These are phyloP conservation scores for Phytopythium cucurbitacearum DNA, from an alignment of 352 stramenopile genomes.

Conservation along the genomic window DNA sequence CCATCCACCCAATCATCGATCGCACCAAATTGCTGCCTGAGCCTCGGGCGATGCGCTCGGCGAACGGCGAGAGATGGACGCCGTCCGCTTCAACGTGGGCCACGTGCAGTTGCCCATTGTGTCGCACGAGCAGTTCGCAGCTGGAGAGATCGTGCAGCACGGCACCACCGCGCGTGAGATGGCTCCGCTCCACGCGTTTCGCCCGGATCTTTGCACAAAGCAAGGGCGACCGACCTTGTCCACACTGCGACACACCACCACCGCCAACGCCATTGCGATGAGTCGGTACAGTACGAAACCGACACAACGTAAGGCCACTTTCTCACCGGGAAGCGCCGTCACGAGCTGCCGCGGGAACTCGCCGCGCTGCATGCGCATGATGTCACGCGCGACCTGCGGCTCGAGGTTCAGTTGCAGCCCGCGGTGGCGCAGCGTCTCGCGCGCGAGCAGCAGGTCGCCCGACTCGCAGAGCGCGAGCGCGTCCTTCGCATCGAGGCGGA, in stretches of 20 bases:
- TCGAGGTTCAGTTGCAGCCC: slow-evolving; percentile 32
- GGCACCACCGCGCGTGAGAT: neutral
- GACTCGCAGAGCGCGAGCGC: slow-evolving; percentile 48
- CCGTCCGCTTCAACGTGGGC: slow-evolving; percentile 12
- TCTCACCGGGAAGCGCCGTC: slow-evolving; percentile 40
- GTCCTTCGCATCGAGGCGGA: slow-evolving; percentile 20
- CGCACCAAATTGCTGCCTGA: neutral
- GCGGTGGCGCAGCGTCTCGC: slow-evolving; percentile 32
- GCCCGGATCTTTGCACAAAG: neutral
- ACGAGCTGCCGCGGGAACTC: slow-evolving; percentile 39
- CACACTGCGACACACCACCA: slow-evolving; percentile 20
- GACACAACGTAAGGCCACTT: neutral
- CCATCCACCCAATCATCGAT: neutral
- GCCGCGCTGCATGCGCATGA: slow-evolving; percentile 39
- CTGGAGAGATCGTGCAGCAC: slow-evolving; percentile 7
- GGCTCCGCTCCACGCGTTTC: neutral
- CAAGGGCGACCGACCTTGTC: slow-evolving; percentile 20
- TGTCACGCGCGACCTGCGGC: slow-evolving; percentile 36
- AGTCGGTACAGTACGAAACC: slow-evolving; percentile 3
- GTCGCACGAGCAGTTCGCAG: slow-evolving; percentile 24
- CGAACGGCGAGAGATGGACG: slow-evolving; percentile 22
- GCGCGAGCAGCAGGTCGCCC: slow-evolving; percentile 49
- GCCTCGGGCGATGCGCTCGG: slow-evolving; percentile 11
- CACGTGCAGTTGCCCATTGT: slow-evolving; percentile 18
- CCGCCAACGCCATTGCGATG: neutral